These are phyloP conservation scores for Ilex asprella DNA, from an alignment of 257 asterid genomes.

Conservation along the genomic window DNA sequence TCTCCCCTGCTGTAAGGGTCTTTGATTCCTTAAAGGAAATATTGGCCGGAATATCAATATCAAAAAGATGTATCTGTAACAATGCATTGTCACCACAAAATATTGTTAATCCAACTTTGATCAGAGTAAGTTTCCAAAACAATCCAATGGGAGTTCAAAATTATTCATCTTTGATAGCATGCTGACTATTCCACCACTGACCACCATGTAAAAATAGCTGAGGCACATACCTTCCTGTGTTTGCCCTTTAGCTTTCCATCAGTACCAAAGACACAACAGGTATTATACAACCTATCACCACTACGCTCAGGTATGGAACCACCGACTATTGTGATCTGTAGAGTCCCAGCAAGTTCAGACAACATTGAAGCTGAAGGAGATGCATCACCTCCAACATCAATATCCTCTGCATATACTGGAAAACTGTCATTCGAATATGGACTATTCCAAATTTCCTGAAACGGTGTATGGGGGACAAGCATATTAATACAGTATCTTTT, in stretches of 20 bases:
- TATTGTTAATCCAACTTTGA: constrained; percentile 9
- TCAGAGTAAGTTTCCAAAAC: neutral
- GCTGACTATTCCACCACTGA: constrained; percentile 5
- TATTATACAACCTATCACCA: constrained; percentile 60
- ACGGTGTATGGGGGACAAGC: neutral
- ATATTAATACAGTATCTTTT: no score
- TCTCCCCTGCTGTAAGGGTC: constrained; percentile 85
- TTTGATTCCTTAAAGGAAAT: constrained; percentile 73
- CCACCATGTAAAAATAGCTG: neutral
- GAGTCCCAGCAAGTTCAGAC: constrained; percentile 56
- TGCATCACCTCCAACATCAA: constrained; percentile 54
- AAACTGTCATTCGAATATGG: constrained; percentile 79
- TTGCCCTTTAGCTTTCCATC: constrained; percentile 67
- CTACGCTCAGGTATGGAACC: constrained; percentile 80
- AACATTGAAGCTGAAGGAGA: constrained; percentile 84
- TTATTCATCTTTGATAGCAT: neutral
- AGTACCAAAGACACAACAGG: constrained; percentile 72
- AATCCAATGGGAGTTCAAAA: constrained; percentile 2
- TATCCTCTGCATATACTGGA: constrained; percentile 79
- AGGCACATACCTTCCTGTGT: constrained; percentile 58
- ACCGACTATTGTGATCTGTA: constrained; percentile 66
- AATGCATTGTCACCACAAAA: constrained; percentile 5
- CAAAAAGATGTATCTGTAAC: constrained; percentile 77
- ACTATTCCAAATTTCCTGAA: constrained; percentile 86
- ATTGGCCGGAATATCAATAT: constrained; percentile 79